Evolutionary conservation across 306 rosid genomes (phyloP), one percentile per base, ranked within the genome.

Genomic region (Fragaria vesca): DNA sequence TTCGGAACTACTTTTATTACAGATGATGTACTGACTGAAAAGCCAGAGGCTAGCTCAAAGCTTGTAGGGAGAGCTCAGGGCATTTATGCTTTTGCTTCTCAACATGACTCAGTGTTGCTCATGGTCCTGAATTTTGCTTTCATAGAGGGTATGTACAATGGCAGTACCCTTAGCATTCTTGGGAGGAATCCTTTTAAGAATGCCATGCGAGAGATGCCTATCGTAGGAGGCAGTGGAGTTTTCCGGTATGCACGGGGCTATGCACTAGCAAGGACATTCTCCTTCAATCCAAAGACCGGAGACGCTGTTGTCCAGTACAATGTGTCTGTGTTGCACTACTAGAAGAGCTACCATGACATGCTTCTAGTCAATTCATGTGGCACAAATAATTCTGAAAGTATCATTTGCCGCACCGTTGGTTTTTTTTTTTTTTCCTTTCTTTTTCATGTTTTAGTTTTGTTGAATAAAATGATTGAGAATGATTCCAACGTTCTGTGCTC

Each of bases 51-150:
- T 13, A 72, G 66, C 21, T 84, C 87, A 38, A 85, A 80, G 73
- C 52, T 75, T 18, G 77, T 85, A 67, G 83, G 87, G 47, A 82
- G 83, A 68, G 83, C 88, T 60, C 87, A 84, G 57, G 87, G 88
- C 8, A 77, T 80, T 4, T 84, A 80, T 75, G 81, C 87, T 66
- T 8, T 78, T 43, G 83, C 87, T 61, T 87, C 88, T 71, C 85
- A 62, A 40, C 86, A 73, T 75, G 83, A 78, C n/a, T 3, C 68
- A n/a, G 87, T 12, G 5, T 72, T 87, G 40, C 82, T 77, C 26
- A 80, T 84, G 88, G 83, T 70, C 58, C 54, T 79, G 66, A 87
- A 76, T 58, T 84, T 69, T 43, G 80, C 48, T 28, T 87, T 87
- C 60, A 48, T 13, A 16, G 83, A 87, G 2, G 83, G 84, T 4